Conservation (phyloP, 1,284 basidiomycete genomes). For the Ceratorhiza oryzae-sativae region DNA sequence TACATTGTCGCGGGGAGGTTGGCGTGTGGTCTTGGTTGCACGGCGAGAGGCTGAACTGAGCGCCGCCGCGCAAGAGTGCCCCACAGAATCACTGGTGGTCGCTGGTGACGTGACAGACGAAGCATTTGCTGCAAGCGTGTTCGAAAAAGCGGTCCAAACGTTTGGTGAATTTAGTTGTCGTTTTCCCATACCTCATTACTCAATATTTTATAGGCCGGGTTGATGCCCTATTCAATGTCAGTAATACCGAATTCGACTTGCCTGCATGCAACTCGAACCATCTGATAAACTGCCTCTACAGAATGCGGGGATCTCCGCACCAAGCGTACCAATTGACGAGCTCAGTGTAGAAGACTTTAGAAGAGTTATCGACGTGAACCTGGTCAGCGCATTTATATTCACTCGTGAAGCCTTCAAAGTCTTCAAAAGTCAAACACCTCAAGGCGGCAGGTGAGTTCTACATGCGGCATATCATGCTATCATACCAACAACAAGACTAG, state of each 20-base stretch:
- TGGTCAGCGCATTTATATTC: slow-evolving; percentile 76
- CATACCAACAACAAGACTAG: slow-evolving; percentile 50
- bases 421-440: slow-evolving; percentile 76
- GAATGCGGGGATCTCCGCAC: slow-evolving; percentile 70
- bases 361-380: slow-evolving; percentile 71
- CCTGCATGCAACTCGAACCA: background rate
- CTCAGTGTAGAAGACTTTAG: slow-evolving; percentile 67
- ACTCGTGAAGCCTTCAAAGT: slow-evolving; percentile 75
- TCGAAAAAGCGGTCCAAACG: slow-evolving; percentile 59
- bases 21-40: slow-evolving; percentile 66
- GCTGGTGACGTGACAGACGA: slow-evolving; percentile 71
- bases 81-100: slow-evolving; percentile 55
- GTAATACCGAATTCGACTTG: slow-evolving; percentile 44
- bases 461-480: background rate
- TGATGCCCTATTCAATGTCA: slow-evolving; percentile 82
- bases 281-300: slow-evolving; percentile 46
- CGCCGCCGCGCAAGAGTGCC: slow-evolving; percentile 62
- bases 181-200: background rate
- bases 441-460: slow-evolving; percentile 60
- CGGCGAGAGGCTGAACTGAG: slow-evolving; percentile 64
- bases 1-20: slow-evolving; percentile 63
- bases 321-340: slow-evolving; percentile 66
- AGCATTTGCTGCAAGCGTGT: slow-evolving; percentile 65
- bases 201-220: slow-evolving; percentile 59
- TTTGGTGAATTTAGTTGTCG: slow-evolving; percentile 59